A percentile compares a stretch with the other conserved stretches of the same genome.
These are phyloP conservation scores for Gliomastix tumulicola DNA, from an alignment of 2,329 filamentous ascomycete genomes.

Conservation along the genomic window DNA sequence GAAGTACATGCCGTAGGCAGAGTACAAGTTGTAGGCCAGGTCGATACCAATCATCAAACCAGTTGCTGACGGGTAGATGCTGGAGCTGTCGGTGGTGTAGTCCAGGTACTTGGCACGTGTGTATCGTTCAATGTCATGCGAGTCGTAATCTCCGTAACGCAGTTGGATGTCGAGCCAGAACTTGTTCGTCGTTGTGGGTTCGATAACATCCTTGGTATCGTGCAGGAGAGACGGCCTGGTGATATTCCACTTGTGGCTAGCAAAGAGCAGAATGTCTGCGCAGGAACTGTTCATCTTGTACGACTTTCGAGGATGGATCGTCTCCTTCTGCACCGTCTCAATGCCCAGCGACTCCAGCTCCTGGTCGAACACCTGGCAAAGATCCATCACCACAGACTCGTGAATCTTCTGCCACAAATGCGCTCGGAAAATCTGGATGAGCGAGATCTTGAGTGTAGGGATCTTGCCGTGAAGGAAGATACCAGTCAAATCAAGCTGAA, in stretches of 20 bases:
- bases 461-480: conserved; percentile 99
- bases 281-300: conserved; percentile 99
- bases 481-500: conserved; percentile 93
- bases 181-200: conserved; percentile 92
- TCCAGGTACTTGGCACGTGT: conserved; percentile 97
- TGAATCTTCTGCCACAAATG: conserved; percentile 99
- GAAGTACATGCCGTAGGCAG: conserved; percentile 98
- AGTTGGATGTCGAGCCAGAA: conserved; percentile 99
- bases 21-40: conserved; percentile 96
- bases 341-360: conserved; percentile 93
- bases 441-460: conserved; percentile 91
- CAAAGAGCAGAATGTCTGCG: conserved; percentile 93
- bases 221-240: conserved; percentile 88
- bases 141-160: conserved; percentile 96
- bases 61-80: conserved; percentile 94
- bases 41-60: conserved; percentile 98
- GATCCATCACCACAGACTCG: conserved; percentile 96
- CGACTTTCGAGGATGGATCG: conserved; percentile 96
- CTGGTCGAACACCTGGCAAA: conserved; percentile 97
- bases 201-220: conserved; percentile 93
- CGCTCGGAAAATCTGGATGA: conserved; percentile 98
- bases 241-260: conserved; percentile 98
- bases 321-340: conserved; percentile 97
- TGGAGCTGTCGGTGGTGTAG: conserved; percentile 98
- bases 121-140: conserved; percentile 97